Evolutionary conservation across 139 green algal genomes (phyloP), one percentile per base, ranked within the genome.

Genomic region (Tetradesmus lagerheimii): DNA sequence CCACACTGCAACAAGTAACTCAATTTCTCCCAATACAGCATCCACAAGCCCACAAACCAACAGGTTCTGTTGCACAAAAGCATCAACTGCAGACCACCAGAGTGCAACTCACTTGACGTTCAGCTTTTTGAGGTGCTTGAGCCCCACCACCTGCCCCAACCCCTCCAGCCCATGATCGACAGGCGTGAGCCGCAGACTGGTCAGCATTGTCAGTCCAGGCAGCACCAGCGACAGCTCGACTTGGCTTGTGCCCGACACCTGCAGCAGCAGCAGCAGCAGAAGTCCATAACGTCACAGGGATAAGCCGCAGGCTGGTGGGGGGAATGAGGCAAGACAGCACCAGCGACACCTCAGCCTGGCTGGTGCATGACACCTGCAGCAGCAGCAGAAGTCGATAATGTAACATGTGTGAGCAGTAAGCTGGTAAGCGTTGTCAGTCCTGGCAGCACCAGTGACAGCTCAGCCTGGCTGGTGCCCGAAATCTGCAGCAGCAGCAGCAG

Each of bases 61-160:
- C 43, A 4, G 43, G 5, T 14, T 50, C 5, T 8, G 2, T 64
- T 20, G 16, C 50, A 25, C 5, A 27, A 25, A 64, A 57, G 45
- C 14, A 57, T 18, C 45, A 64, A 64, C 15, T 25, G 50, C 43
- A 50, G 20, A 64, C 0, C 66, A 37, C n/a, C n/a, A n/a, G n/a
- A n/a, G n/a, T n/a, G 66, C 37, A 29, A 67, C 43, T 50, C 64
- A 86, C 80, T 50, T 86, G 50, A 86, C 31, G 23, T 57, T 88
- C 1, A 88, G 62, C 83, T 76, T 79, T 37, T 88, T 88, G 0
- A 88, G 62, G 67, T 88, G 83, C 37, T 14, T 37, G 37, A 88
- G 57, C 8, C 37, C 20, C 62, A 80, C 20, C 62, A 88, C 37
- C 37, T 31, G 45, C 27, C 27, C 27, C 35, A 88, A 35, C 25